phyloP scores from a whole-genome alignment of 768 basidiomycete species.

The Kwoniella sp. region DNA sequence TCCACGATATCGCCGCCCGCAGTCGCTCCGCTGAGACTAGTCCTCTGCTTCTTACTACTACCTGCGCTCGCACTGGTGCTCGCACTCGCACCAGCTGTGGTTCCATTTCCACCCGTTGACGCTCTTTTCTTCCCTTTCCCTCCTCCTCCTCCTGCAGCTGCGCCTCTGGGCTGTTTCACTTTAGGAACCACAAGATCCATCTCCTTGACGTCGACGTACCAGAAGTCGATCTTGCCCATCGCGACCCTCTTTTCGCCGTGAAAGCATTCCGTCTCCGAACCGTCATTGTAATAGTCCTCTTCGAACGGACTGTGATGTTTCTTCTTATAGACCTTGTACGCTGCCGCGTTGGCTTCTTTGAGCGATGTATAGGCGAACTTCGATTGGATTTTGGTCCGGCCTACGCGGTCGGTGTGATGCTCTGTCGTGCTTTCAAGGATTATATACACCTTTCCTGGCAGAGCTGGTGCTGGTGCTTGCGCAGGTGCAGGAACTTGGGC shows the following conservation, averaged over 20 bases:
- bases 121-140: too few species aligned
- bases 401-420: constrained; percentile 1
- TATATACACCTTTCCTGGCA: not conserved
- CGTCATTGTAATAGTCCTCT: not conserved
- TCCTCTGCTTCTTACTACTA: not conserved
- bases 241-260: not conserved
- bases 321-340: not conserved
- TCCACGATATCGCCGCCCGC: not conserved
- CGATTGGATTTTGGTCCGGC: not conserved
- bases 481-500: too few species aligned
- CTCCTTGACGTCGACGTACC: not conserved
- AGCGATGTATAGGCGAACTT: constrained; percentile 1
- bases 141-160: too few species aligned
- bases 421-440: not conserved
- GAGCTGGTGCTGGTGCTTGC: not conserved
- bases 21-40: not conserved
- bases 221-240: not conserved
- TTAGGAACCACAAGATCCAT: constrained; percentile 1
- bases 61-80: not conserved
- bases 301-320: not conserved
- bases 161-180: not conserved
- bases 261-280: not conserved
- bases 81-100: not conserved
- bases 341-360: constrained; percentile 1
- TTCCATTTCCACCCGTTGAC: not conserved